Percentiles rank a stretch among this genome's conserved stretches.
Conservation (phyloP, 768 basidiomycete genomes). For the Rhodotorula sphaerocarpa region DNA sequence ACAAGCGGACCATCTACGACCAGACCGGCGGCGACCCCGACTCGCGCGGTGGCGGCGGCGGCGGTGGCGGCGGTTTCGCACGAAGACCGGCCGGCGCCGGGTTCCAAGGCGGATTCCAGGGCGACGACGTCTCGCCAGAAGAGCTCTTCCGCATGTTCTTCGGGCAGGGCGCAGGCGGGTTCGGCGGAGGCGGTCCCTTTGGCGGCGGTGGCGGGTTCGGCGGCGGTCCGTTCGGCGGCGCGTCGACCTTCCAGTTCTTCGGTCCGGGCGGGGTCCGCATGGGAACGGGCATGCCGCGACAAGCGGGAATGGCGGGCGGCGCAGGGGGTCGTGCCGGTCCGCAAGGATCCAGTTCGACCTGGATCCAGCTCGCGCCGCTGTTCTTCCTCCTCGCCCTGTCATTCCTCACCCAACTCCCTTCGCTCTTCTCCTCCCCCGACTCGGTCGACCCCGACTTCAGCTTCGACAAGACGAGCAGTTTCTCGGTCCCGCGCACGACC, state of each 20-base stretch:
- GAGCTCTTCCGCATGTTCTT: slow-evolving; percentile 99
- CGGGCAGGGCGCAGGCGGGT: slow-evolving; percentile 46
- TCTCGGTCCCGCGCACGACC: slow-evolving; percentile 8
- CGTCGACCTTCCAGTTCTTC: slow-evolving; percentile 27
- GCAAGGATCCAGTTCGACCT: slow-evolving; percentile 39
- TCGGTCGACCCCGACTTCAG: slow-evolving; percentile 67
- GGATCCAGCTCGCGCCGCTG: slow-evolving; percentile 66
- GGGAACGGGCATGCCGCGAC: slow-evolving; percentile 1
- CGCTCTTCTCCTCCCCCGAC: slow-evolving; percentile 43
- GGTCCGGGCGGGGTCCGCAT: slow-evolving; percentile 15
- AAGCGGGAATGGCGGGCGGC: background rate
- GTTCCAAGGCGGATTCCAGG: slow-evolving; percentile 3
- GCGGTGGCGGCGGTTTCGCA: slow-evolving; percentile 34
- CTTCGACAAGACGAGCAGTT: slow-evolving; percentile 45
- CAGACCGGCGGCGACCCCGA: slow-evolving; percentile 81
- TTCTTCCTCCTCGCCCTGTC: slow-evolving; percentile 44
- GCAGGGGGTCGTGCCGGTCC: background rate
- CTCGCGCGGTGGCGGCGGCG: slow-evolving; percentile 58
- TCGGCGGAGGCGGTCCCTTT: slow-evolving; percentile 8
- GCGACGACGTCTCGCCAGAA: slow-evolving; percentile 79
- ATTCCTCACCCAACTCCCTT: slow-evolving; percentile 26
- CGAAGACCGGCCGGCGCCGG: background rate
- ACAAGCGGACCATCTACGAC: slow-evolving; percentile 80
- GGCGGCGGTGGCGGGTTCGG: slow-evolving; percentile 1
- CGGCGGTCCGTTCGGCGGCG: slow-evolving; percentile 4